Evolutionary conservation across 371 early-diverging fungal genomes (phyloP), one percentile per base, ranked within the genome.

Genomic region (Mortierella sp.): DNA sequence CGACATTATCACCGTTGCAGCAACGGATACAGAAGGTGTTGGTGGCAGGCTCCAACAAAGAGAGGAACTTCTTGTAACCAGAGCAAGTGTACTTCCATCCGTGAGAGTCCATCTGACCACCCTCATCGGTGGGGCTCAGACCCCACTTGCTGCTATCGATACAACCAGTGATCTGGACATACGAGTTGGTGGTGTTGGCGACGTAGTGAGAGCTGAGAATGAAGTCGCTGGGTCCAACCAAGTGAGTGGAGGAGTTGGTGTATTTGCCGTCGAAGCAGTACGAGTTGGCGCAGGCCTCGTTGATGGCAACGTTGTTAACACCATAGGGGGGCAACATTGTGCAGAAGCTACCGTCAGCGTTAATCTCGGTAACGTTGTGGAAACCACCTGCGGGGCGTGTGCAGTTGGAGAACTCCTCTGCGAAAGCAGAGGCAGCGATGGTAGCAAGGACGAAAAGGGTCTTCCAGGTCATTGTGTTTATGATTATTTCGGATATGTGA

Each of bases 1-100:
- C 65, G 66, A 58, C 48, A 48, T 78, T 58, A n/a, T 19, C 36
- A 0, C 65, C 68, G 6, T 57, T 52, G 62, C 78, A 78, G 70
- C 78, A 78, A 6, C 88, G 83, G 59, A 87, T 85, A 63, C 88
- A 87, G 76, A 83, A 87, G 40, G 85, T 84, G 65, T 84, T 81
- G 16, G 74, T 67, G 43, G 67, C 66, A 6, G 88, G 88, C 58
- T 87, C 88, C 69, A 87, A 70, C 76, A 87, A 64, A 21, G 84
- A 84, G 59, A 87, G 81, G 74, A 87, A 87, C 77, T 84, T 84
- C 11, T 58, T 65, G 63, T 79, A 86, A 10, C 76, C 80, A 33
- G 71, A 36, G 65, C 88, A 87, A 11, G 65, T 58, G 45, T 73
- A 79, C 11, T 58, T 69, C 74, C 74, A 79, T 8, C 79, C 79